phyloP scores from a whole-genome alignment of 352 stramenopile species.

The Globisporangium perplexum region DNA sequence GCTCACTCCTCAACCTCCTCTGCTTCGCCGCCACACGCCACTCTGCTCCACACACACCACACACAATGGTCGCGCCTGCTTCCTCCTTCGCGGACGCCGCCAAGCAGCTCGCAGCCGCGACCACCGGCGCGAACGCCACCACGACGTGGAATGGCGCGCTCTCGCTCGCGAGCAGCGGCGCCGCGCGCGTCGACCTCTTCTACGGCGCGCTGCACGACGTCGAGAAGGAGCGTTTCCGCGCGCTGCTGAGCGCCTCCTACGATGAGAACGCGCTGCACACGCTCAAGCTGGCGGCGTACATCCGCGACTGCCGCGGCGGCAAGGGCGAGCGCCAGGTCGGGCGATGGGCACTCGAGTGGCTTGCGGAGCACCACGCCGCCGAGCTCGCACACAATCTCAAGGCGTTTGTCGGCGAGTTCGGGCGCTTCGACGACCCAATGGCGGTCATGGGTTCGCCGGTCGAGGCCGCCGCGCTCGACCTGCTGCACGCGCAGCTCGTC shows the following conservation, averaged over 20 bases:
- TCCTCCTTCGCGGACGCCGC: not conserved
- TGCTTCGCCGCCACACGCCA: too few species aligned
- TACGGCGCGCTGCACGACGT: conserved; percentile 24
- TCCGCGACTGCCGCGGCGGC: conserved; percentile 41
- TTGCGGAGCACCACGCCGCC: conserved; percentile 23
- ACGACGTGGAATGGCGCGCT: conserved; percentile 39
- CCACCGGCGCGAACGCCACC: conserved; percentile 2
- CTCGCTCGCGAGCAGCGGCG: conserved; percentile 26
- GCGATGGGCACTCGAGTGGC: conserved; percentile 29
- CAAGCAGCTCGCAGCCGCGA: conserved; percentile 17
- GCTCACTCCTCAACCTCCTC: too few species aligned
- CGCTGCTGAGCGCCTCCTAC: conserved; percentile 32
- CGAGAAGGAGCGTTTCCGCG: conserved; percentile 19
- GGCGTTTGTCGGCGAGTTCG: conserved; percentile 35
- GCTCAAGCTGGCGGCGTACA: conserved; percentile 46
- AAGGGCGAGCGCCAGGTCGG: conserved; percentile 41
- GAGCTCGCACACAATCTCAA: conserved; percentile 41
- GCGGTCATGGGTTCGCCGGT: conserved; percentile 34
- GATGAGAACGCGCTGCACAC: conserved; percentile 42
- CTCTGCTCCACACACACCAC: too few species aligned
- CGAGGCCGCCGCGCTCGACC: conserved; percentile 32
- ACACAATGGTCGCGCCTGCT: too few species aligned
- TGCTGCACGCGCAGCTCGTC: conserved; percentile 28
- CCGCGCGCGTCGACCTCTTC: conserved; percentile 44
- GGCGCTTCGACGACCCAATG: conserved; percentile 40